Evolutionary conservation across 805 yeast genomes (phyloP).

Genomic region (Lachancea thermotolerans): DNA sequence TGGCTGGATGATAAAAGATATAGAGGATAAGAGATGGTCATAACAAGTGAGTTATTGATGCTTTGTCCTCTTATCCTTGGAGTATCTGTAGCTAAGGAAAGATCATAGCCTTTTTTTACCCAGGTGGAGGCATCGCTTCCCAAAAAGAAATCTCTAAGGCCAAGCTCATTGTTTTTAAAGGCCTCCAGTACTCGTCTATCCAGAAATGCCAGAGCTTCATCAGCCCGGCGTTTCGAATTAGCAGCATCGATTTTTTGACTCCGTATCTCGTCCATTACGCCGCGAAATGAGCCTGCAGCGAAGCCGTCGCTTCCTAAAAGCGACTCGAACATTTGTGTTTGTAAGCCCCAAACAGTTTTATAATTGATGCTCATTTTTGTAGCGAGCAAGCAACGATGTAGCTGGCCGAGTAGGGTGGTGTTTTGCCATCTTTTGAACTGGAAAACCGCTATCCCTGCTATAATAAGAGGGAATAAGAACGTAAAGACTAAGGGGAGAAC

Average conservation of each 20-base stretch:
- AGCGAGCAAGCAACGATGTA: slow-evolving; percentile 13
- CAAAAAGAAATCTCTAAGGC: slow-evolving; percentile 17
- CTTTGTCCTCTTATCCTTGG: slow-evolving; percentile 9
- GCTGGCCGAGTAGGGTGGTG: slow-evolving; percentile 11
- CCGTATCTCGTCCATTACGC: slow-evolving; percentile 2
- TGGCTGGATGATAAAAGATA: slow-evolving; percentile 9
- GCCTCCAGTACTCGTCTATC: slow-evolving; percentile 21
- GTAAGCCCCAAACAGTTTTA: slow-evolving; percentile 4
- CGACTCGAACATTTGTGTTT: slow-evolving; percentile 1
- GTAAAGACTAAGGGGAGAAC: slow-evolving; percentile 16
- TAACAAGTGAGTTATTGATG: slow-evolving; percentile 10
- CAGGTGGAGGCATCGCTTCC: slow-evolving; percentile 12
- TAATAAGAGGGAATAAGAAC: slow-evolving; percentile 20
- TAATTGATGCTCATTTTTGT: slow-evolving; percentile 13
- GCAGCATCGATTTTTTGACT: background rate
- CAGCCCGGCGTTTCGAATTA: background rate
- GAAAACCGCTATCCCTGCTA: slow-evolving; percentile 15
- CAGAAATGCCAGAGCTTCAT: slow-evolving; percentile 10
- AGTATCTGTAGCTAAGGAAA: slow-evolving; percentile 9
- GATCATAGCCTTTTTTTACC: slow-evolving; percentile 13
- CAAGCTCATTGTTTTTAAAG: slow-evolving; percentile 18
- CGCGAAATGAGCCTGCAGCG: slow-evolving; percentile 1
- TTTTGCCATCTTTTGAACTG: slow-evolving; percentile 24
- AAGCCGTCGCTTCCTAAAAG: background rate
- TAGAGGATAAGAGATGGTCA: slow-evolving; percentile 16